Evolutionary conservation across 176 grass and related monocot genomes (phyloP).

Genomic region (Oryza brachyantha): DNA sequence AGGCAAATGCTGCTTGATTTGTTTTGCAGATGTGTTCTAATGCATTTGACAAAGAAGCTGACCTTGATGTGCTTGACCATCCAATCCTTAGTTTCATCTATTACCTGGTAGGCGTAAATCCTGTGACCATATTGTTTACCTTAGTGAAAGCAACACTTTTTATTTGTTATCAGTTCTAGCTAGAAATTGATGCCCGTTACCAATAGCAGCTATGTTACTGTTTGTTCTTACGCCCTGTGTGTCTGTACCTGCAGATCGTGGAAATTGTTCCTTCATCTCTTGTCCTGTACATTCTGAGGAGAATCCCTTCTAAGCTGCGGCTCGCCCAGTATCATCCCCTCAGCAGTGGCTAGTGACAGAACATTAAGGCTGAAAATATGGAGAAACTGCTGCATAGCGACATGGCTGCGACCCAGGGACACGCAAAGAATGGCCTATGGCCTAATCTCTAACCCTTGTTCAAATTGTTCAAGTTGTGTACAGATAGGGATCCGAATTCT

Average conservation of each 20-base stretch:
- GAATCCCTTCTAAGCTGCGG: slow-evolving; percentile 57
- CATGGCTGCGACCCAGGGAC: neutral
- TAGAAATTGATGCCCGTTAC: neutral
- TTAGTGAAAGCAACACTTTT: neutral
- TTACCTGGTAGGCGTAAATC: slow-evolving; percentile 54
- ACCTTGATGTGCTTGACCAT: slow-evolving; percentile 79
- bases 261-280: slow-evolving; percentile 76
- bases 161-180: neutral
- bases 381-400: neutral
- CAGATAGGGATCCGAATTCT: neutral
- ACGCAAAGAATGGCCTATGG: neutral
- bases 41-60: slow-evolving; percentile 65
- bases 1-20: slow-evolving; percentile 15
- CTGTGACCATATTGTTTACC: neutral
- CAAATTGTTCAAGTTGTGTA: slow-evolving; percentile 16
- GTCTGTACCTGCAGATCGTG: slow-evolving; percentile 47
- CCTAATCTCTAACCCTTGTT: neutral
- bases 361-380: neutral
- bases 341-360: slow-evolving; percentile 34
- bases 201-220: neutral
- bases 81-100: slow-evolving; percentile 74
- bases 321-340: slow-evolving; percentile 39
- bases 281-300: slow-evolving; percentile 77
- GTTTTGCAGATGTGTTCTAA: slow-evolving; percentile 65
- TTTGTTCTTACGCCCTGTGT: neutral